Percentiles rank a stretch among this genome's conserved stretches.
Conservation (phyloP, 2,329 filamentous ascomycete genomes). For the Nigrospora sphaerica region DNA sequence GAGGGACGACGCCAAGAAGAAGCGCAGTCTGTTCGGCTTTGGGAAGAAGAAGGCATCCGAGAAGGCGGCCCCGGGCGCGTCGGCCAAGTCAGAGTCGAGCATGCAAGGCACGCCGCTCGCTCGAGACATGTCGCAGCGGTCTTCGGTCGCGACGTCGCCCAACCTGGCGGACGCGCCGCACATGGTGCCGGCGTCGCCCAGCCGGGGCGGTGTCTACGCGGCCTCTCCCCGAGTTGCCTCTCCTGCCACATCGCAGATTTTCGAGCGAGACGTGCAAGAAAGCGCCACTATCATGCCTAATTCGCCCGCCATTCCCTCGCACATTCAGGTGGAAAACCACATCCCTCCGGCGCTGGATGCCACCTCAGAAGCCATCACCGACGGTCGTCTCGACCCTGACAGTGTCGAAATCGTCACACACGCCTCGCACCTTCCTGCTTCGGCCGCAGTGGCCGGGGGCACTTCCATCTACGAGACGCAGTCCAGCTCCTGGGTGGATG, state of each 20-base stretch:
- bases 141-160: conserved; percentile 35
- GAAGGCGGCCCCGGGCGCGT: conserved; percentile 19
- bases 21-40: conserved; percentile 53
- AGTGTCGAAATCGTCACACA: conserved; percentile 91
- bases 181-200: conserved; percentile 55
- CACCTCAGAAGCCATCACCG: conserved; percentile 86
- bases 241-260: conserved; percentile 74
- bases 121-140: conserved; percentile 24
- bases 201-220: conserved; percentile 50
- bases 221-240: conserved; percentile 71
- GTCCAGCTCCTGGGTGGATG: conserved; percentile 48
- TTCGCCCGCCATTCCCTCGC: conserved; percentile 82
- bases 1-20: conserved; percentile 38
- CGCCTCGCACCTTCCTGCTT: conserved; percentile 72
- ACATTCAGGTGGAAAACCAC: conserved; percentile 90
- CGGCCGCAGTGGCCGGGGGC: conserved; percentile 53
- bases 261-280: conserved; percentile 92
- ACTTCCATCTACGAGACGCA: conserved; percentile 31
- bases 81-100: conserved; percentile 18
- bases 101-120: conserved; percentile 23
- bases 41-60: conserved; percentile 54
- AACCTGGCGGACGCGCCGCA: conserved; percentile 34
- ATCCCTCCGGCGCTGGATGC: conserved; percentile 90
- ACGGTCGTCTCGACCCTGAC: conserved; percentile 76
- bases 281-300: conserved; percentile 58